Percentiles rank a stretch among this genome's conserved stretches.
phyloP scores from a whole-genome alignment of 2,329 filamentous ascomycete species.

The Colletotrichum sp. region DNA sequence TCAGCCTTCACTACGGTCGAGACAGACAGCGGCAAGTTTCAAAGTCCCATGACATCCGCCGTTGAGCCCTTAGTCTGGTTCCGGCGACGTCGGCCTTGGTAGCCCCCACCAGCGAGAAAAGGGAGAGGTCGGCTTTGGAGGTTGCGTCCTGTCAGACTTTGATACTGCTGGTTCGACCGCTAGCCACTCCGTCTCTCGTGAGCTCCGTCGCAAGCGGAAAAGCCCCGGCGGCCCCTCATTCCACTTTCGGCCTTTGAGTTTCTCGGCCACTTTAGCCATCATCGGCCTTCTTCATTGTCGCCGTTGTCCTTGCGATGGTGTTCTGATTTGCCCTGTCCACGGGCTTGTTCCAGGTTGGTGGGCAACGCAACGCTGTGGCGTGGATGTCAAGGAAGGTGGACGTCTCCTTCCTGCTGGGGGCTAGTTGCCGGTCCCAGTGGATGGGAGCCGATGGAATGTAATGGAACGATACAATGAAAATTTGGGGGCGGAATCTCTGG shows the following conservation, averaged over 20 bases:
- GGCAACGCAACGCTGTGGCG: slow-evolving; percentile 17
- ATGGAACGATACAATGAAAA: slow-evolving; percentile 6
- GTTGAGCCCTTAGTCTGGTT: not conserved
- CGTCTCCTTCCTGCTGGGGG: slow-evolving; percentile 3
- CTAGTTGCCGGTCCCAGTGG: not conserved
- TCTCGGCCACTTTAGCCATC: not conserved
- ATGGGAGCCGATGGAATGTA: slow-evolving; percentile 3
- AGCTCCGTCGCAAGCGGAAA: not conserved
- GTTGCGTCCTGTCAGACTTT: not conserved
- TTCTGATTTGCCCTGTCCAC: not conserved
- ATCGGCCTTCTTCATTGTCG: not conserved
- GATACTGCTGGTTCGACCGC: not conserved
- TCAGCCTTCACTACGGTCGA: not conserved
- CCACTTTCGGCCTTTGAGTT: not conserved
- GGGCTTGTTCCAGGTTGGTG: slow-evolving; percentile 4
- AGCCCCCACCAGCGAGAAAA: not conserved
- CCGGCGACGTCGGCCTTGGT: not conserved
- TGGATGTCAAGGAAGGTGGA: not conserved
- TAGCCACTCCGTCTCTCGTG: not conserved
- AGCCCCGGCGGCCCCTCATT: slow-evolving; percentile 2
- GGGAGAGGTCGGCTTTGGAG: not conserved
- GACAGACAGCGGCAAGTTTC: not conserved
- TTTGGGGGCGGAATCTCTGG: not conserved
- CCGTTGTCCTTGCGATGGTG: not conserved
- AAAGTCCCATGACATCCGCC: not conserved